Conservation (phyloP, 306 rosid species). For the Prosopis cineraria region DNA sequence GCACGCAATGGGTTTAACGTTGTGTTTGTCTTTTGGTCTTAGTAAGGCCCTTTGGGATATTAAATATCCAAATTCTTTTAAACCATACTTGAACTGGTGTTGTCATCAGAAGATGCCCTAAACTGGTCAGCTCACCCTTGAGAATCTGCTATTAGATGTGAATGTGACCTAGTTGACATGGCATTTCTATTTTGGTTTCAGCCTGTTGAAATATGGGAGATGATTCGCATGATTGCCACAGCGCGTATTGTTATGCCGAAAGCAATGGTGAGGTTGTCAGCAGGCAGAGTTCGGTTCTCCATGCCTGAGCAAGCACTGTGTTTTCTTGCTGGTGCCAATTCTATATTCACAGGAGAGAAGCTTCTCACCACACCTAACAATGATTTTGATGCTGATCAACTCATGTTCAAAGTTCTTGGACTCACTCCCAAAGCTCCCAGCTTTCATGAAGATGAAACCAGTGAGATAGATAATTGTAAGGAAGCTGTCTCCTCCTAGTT, state of each 20-base stretch:
- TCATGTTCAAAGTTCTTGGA: slow-evolving; percentile 56
- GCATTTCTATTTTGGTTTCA: slow-evolving; percentile 36
- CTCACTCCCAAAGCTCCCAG: slow-evolving; percentile 52
- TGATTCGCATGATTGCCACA: slow-evolving; percentile 93
- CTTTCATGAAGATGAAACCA: slow-evolving; percentile 35
- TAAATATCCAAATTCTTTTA: neutral
- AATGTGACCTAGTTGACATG: slow-evolving; percentile 2
- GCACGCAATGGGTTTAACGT: neutral
- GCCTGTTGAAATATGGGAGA: slow-evolving; percentile 99
- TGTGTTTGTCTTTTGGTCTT: neutral
- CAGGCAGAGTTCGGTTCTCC: slow-evolving; percentile 92
- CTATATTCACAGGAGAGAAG: slow-evolving; percentile 96
- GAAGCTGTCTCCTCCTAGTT: slow-evolving; percentile 48
- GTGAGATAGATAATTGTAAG: slow-evolving; percentile 34
- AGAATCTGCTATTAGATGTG: slow-evolving; percentile 13
- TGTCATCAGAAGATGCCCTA: slow-evolving; percentile 5
- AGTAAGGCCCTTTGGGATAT: neutral
- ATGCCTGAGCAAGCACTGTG: slow-evolving; percentile 95
- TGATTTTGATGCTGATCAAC: slow-evolving; percentile 90
- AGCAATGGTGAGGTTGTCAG: slow-evolving; percentile 96
- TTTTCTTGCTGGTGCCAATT: slow-evolving; percentile 95
- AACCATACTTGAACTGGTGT: slow-evolving; percentile 3
- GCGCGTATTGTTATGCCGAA: slow-evolving; percentile 92
- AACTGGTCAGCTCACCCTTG: neutral
- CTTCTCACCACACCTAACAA: slow-evolving; percentile 93